phyloP scores from a whole-genome alignment of 2,329 filamentous ascomycete species.

The Penicillium sp. region DNA sequence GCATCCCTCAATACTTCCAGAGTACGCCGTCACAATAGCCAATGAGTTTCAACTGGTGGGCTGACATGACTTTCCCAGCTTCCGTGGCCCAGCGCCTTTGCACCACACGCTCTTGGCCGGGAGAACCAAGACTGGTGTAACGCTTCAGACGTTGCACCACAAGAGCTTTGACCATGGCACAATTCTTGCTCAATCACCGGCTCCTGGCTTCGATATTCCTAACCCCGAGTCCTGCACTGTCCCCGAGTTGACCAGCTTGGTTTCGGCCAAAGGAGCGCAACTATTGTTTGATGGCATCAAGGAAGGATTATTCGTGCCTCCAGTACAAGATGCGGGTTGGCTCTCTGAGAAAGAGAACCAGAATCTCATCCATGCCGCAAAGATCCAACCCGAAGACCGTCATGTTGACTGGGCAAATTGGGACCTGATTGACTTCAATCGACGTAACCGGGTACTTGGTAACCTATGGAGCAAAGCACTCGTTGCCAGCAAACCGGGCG shows the following conservation, averaged over 20 bases:
- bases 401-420: slow-evolving; percentile 63
- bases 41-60: neutral
- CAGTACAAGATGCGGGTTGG: slow-evolving; percentile 45
- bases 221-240: slow-evolving; percentile 52
- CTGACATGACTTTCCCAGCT: slow-evolving; percentile 47
- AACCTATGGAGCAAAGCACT: slow-evolving; percentile 63
- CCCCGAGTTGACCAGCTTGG: slow-evolving; percentile 52
- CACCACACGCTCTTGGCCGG: slow-evolving; percentile 76
- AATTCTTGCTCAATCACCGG: slow-evolving; percentile 70
- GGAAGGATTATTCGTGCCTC: slow-evolving; percentile 65
- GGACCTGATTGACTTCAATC: slow-evolving; percentile 57
- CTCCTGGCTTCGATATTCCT: slow-evolving; percentile 57
- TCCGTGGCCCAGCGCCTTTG: slow-evolving; percentile 83
- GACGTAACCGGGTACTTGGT: slow-evolving; percentile 63
- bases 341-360: slow-evolving; percentile 25
- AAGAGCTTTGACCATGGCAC: slow-evolving; percentile 75
- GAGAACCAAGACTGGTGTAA: slow-evolving; percentile 68
- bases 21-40: slow-evolving; percentile 53
- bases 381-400: slow-evolving; percentile 67
- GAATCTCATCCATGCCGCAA: slow-evolving; percentile 63
- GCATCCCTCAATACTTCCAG: slow-evolving; percentile 86
- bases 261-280: slow-evolving; percentile 67
- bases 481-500: slow-evolving; percentile 23
- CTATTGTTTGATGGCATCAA: slow-evolving; percentile 70
- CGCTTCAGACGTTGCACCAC: slow-evolving; percentile 82